Evolutionary conservation across 2,329 filamentous ascomycete genomes (phyloP), one percentile per base, ranked within the genome.

Genomic region (Xylariaceae sp.): DNA sequence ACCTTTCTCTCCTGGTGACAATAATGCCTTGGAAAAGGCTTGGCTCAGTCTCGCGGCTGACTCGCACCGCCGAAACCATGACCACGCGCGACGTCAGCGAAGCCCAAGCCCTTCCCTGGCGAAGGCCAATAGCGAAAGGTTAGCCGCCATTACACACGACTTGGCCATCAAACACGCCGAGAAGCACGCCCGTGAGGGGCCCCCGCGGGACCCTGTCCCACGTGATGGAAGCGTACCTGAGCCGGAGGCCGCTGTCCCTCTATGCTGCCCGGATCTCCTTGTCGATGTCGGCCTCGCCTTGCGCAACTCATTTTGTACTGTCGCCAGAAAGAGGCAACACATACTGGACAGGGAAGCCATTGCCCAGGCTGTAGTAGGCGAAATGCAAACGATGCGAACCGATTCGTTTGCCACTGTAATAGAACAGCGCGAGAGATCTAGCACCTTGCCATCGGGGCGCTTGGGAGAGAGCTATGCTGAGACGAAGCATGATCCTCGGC

Each of bases 1-100:
- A 36, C 91, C 92, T 0, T 96, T 96, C 71, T 88, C 89, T 0
- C 79, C 79, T 4, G 85, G 84, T 53, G 92, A 96, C 73, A 95
- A 93, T 61, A 84, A 86, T 61, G 85, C 87, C 2, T 77, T 96
- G 10, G 91, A 96, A 68, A 83, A 85, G 59, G 84, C 90, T 29
- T 96, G 92, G 90, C 73, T 86, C 36, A 74, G 77, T 13, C 76
- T 94, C 13, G 72, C 75, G 18, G 76, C 78, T 26, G 70, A 77
- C 53, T 69, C 77, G 57, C 75, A 81, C 70, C 67, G 75, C 55
- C 67, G 73, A 58, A 75, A 78, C 26, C 82, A 86, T 58, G 64
- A 68, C 11, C 71, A 73, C 41, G 70, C 74, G 3, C 62, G 60
- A 23, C 65, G 66, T 26, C 64, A 67, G 53, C 65, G 66, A 10